These are phyloP conservation scores for Cyclotella baltica DNA, from an alignment of 108 stramenopile genomes.

Conservation along the genomic window DNA sequence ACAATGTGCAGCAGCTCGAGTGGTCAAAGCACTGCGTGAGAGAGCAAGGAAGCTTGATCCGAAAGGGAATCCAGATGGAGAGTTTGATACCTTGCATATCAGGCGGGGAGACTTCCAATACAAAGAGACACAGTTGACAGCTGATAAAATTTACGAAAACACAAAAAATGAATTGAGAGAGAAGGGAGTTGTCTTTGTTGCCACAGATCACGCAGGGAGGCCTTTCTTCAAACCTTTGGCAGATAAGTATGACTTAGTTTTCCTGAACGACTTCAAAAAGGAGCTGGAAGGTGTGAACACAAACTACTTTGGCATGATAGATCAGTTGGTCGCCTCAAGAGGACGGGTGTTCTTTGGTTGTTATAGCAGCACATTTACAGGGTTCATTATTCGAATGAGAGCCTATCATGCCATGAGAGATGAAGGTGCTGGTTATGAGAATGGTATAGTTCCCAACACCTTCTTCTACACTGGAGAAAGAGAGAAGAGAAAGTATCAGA, in stretches of 20 bases:
- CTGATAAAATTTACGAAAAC: slow-evolving; percentile 60
- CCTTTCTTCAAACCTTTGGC: slow-evolving; percentile 58
- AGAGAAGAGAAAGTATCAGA: slow-evolving; percentile 54
- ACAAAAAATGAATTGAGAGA: slow-evolving; percentile 59
- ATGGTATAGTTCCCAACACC: slow-evolving; percentile 56
- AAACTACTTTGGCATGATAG: slow-evolving; percentile 70
- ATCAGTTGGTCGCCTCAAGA: slow-evolving; percentile 81
- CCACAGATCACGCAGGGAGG: slow-evolving; percentile 78
- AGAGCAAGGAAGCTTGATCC: slow-evolving; percentile 41
- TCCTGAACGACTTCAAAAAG: slow-evolving; percentile 56
- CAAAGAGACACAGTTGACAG: slow-evolving; percentile 68
- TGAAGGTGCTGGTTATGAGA: slow-evolving; percentile 61
- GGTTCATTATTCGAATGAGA: slow-evolving; percentile 85
- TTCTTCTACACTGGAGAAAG: slow-evolving; percentile 69
- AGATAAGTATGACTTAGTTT: slow-evolving; percentile 52
- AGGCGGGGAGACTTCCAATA: slow-evolving; percentile 86
- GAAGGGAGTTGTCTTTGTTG: slow-evolving; percentile 77
- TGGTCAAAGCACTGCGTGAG: slow-evolving; percentile 78
- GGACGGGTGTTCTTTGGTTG: slow-evolving; percentile 82
- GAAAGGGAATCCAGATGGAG: slow-evolving; percentile 39
- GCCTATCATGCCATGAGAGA: slow-evolving; percentile 80
- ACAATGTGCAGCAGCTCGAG: slow-evolving; percentile 88
- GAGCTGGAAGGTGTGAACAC: slow-evolving; percentile 55
- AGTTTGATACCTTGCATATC: slow-evolving; percentile 82
- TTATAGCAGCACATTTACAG: slow-evolving; percentile 83